A percentile compares a stretch with the other conserved stretches of the same genome.
Conservation (phyloP, 2,329 filamentous ascomycete species). For the Rutstroemia sydowiana region DNA sequence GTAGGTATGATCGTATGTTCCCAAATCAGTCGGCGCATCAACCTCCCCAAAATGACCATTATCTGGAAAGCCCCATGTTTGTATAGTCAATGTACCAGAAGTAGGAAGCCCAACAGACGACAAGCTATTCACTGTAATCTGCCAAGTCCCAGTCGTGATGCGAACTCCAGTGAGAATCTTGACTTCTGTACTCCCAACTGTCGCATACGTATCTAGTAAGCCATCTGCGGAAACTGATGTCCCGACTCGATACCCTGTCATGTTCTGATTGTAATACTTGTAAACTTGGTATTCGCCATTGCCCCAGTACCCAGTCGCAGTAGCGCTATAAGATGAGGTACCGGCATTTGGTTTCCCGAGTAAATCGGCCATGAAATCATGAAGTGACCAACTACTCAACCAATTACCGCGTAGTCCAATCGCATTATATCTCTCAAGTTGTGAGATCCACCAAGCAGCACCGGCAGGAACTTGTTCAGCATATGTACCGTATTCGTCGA, state of each 20-base stretch:
- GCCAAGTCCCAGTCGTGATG: conserved; percentile 19
- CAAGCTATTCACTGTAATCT: conserved; percentile 19
- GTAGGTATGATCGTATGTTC: conserved; percentile 30
- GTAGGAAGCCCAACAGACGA: conserved; percentile 16
- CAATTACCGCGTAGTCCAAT: conserved; percentile 17
- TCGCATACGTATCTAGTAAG: conserved; percentile 19
- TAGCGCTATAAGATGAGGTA: conserved; percentile 13
- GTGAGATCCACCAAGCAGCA: conserved; percentile 15
- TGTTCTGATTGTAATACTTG: conserved; percentile 39
- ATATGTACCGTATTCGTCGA: conserved; percentile 17
- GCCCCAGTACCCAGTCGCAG: conserved; percentile 32
- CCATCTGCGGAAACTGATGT: conserved; percentile 29
- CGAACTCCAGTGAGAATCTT: conserved; percentile 18
- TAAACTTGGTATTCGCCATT: conserved; percentile 40
- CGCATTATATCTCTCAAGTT: conserved; percentile 16
- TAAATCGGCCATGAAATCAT: conserved; percentile 20
- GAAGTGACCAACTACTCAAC: conserved; percentile 10
- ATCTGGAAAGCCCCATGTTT: conserved; percentile 26
- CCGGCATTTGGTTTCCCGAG: conserved; percentile 16
- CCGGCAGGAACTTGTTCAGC: conserved; percentile 14
- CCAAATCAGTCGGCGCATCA: conserved; percentile 26
- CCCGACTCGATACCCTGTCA: conserved; percentile 35
- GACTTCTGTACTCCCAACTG: conserved; percentile 15
- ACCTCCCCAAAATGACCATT: conserved; percentile 18
- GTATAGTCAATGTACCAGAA: conserved; percentile 17